A percentile compares a stretch with the other conserved stretches of the same genome.
Conservation (phyloP, 1,284 basidiomycete species). For the Trametes hirsuta region DNA sequence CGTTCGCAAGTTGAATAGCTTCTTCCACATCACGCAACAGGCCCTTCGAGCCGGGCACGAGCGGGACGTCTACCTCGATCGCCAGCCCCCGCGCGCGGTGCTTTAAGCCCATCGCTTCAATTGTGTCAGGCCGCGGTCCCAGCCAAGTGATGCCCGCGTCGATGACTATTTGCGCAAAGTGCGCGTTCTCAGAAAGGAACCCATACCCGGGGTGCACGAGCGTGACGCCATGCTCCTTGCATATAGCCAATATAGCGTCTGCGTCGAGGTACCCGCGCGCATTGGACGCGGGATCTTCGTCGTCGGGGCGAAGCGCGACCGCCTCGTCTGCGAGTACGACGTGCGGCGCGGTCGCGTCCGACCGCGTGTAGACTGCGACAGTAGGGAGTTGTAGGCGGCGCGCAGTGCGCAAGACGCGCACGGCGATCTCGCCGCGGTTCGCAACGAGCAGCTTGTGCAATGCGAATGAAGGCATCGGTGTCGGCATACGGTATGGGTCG, state of each 20-base stretch:
- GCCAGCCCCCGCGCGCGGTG: constrained; percentile 61
- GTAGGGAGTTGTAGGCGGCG: constrained; percentile 50
- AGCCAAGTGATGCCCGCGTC: constrained; percentile 60
- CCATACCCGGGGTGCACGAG: constrained; percentile 71
- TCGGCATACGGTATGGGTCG: not conserved
- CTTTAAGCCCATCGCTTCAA: constrained; percentile 64
- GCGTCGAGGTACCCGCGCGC: constrained; percentile 47
- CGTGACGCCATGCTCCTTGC: constrained; percentile 48
- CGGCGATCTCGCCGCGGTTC: constrained; percentile 56
- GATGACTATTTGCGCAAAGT: constrained; percentile 52
- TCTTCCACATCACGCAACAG: constrained; percentile 47
- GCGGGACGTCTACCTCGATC: constrained; percentile 48
- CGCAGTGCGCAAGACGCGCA: constrained; percentile 59
- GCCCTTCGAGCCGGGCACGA: constrained; percentile 62
- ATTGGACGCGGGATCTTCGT: constrained; percentile 24
- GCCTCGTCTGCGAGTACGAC: constrained; percentile 55
- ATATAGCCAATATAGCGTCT: constrained; percentile 47
- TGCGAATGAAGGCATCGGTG: not conserved
- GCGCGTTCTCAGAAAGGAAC: constrained; percentile 68
- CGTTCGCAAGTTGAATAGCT: constrained; percentile 44
- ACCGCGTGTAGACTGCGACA: constrained; percentile 56
- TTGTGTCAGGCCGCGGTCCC: constrained; percentile 58
- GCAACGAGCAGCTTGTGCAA: constrained; percentile 47
- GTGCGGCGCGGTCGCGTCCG: constrained; percentile 58
- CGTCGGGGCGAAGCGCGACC: constrained; percentile 37